phyloP scores from a whole-genome alignment of 148 eudicot genomes.

The Oxyria digyna region DNA sequence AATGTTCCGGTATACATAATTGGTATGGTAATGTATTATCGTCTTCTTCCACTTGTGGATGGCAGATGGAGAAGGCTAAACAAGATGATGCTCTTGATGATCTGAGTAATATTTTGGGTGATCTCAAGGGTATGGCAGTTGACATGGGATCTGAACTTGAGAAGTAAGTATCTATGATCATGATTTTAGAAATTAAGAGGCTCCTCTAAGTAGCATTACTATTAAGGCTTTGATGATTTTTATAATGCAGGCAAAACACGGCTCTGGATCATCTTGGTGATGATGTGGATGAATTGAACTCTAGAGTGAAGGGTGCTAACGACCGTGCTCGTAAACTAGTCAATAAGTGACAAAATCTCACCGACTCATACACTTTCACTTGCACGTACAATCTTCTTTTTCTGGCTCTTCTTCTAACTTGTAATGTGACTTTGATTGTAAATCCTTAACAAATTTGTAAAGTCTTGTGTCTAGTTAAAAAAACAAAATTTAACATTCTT shows the following conservation, averaged over 20 bases:
- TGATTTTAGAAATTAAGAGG: not conserved
- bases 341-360: conserved; percentile 21
- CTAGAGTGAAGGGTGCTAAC: conserved; percentile 76
- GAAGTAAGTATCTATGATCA: conserved; percentile 26
- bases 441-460: not conserved
- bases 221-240: not conserved
- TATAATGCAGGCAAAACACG: conserved; percentile 63
- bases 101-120: conserved; percentile 68
- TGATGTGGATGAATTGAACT: conserved; percentile 75
- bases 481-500: not conserved
- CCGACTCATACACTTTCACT: not conserved
- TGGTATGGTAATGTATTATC: not conserved
- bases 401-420: not conserved
- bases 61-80: conserved; percentile 68
- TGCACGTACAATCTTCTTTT: not conserved
- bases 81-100: conserved; percentile 79
- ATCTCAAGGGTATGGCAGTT: conserved; percentile 84
- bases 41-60: not conserved
- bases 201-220: too few relatives aligned
- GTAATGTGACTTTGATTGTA: not conserved
- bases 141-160: conserved; percentile 90
- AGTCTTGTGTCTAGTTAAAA: not conserved
- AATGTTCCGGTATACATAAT: not conserved
- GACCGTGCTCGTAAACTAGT: conserved; percentile 45
- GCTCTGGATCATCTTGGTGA: conserved; percentile 67